Conservation (phyloP, 2,329 filamentous ascomycete genomes). For the Drechslerella coelobrocha region DNA sequence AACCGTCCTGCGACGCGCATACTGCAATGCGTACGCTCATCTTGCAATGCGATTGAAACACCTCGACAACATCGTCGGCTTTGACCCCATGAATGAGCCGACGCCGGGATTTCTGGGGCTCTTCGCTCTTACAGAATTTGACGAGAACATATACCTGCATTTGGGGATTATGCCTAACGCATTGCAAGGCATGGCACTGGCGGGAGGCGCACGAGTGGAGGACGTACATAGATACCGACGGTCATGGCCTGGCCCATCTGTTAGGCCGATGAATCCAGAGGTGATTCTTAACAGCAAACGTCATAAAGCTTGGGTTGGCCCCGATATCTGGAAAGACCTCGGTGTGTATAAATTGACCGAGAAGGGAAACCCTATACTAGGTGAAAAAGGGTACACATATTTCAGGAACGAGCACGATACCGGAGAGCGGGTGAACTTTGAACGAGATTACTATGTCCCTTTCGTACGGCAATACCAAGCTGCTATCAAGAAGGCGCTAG, state of each 20-base stretch:
- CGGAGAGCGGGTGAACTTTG: conserved; percentile 59
- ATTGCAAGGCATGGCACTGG: conserved; percentile 59
- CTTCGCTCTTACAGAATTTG: conserved; percentile 59
- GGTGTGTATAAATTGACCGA: conserved; percentile 57
- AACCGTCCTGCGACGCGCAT: conserved; percentile 88
- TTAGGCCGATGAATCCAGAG: conserved; percentile 57
- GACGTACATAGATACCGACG: conserved; percentile 59
- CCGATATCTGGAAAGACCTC: conserved; percentile 59
- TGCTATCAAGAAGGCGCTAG: conserved; percentile 57
- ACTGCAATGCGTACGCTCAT: conserved; percentile 78
- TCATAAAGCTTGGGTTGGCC: conserved; percentile 53
- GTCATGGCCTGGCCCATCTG: conserved; percentile 60
- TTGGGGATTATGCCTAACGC: conserved; percentile 59
- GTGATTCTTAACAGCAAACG: conserved; percentile 58
- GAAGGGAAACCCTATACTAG: conserved; percentile 56
- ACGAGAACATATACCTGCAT: conserved; percentile 61
- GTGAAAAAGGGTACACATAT: conserved; percentile 56
- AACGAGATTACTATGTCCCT: conserved; percentile 60
- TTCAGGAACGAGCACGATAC: conserved; percentile 59
- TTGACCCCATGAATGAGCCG: conserved; percentile 61
- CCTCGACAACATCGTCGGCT: conserved; percentile 56
- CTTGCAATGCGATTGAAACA: conserved; percentile 69
- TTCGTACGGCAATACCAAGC: conserved; percentile 58
- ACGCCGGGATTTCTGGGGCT: conserved; percentile 60
- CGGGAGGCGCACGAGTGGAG: conserved; percentile 58